Evolutionary conservation across 805 yeast genomes (phyloP).

Genomic region (Torulaspora gathmanii): DNA sequence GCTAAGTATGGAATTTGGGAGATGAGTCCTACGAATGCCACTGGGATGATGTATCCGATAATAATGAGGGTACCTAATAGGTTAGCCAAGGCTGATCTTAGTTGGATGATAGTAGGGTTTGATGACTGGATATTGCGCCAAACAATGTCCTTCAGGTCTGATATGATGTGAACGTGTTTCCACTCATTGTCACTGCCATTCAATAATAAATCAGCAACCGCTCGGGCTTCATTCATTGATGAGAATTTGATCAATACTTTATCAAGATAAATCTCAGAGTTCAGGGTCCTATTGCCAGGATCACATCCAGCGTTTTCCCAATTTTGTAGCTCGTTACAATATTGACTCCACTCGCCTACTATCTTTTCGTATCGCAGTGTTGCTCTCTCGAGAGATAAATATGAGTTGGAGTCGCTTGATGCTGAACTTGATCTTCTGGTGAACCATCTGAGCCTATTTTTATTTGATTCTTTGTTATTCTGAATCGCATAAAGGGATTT

Average conservation of each 20-base stretch:
- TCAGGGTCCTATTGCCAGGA: conserved; percentile 3
- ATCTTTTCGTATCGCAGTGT: conserved; percentile 6
- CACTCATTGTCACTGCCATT: conserved; percentile 42
- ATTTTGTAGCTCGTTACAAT: conserved; percentile 6
- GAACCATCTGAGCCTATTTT: neutral
- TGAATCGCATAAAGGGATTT: neutral
- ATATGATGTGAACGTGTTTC: conserved; percentile 45
- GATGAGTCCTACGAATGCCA: conserved; percentile 69
- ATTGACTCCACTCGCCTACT: conserved; percentile 6
- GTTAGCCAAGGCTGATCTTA: conserved; percentile 44
- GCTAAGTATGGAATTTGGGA: conserved; percentile 69
- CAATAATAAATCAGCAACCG: conserved; percentile 56
- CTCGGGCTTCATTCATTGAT: conserved; percentile 51
- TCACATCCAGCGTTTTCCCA: conserved; percentile 6
- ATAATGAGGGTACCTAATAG: conserved; percentile 47
- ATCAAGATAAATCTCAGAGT: conserved; percentile 19
- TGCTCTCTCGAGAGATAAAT: conserved; percentile 5
- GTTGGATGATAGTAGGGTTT: conserved; percentile 36
- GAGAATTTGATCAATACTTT: conserved; percentile 62
- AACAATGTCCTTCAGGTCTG: conserved; percentile 61
- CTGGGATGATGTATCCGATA: conserved; percentile 74
- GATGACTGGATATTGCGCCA: conserved; percentile 58
- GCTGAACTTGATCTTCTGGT: neutral
- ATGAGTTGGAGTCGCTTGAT: neutral
- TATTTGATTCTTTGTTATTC: neutral